Base-by-base conservation (phyloP, 2,329 filamentous ascomycete genomes). In the Exophiala xenobiotica region DNA sequence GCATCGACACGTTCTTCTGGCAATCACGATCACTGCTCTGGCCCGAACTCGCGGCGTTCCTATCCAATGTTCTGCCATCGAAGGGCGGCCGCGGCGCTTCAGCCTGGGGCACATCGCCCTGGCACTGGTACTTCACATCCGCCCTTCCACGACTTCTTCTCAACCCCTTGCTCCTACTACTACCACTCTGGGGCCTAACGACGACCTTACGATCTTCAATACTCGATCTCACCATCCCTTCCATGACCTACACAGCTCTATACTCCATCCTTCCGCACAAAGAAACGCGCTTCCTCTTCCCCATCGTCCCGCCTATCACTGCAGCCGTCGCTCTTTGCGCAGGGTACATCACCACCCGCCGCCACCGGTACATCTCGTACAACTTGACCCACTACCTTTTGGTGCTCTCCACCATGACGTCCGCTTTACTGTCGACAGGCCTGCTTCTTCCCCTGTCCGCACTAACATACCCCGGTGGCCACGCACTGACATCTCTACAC, bases 201-300 rank as follows among this genome's bases (percentile, higher is more conserved):
- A 40, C 42, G 4, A 26, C 31, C 8, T 4, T 49, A 1, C 14
- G 33, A 74, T 73, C 49, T 73, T 82, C 20, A 77, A 66, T 79
- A 4, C 63, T 88, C 0, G 74, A 76, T 33, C 69, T 83, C 6
- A 62, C 88, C 3, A 61, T 85, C 2, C 90, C 93, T 0, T 78
- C 81, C 7, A 59, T 95, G 1, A 68, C 80, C 23, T 99, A 91
- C 68, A 77, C 95, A 16, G 78, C 78, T 3, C 69, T 95, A 37
- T 97, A 96, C 75, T 96, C 90, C 57, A 63, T 90, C 44, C 87
- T 96, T 56, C 91, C 92, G 0, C 93, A 99, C 74, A 99, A 99
- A 68, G 93, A 99, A 72, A 87, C 90, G 67, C 87, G 93, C 14
- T 99, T 99, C 75, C 85, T 99, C 61, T 83, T 97, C 63, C 97